Evolutionary conservation across 305 asterid species (phyloP).

Genomic region (Fraxinus platypoda): DNA sequence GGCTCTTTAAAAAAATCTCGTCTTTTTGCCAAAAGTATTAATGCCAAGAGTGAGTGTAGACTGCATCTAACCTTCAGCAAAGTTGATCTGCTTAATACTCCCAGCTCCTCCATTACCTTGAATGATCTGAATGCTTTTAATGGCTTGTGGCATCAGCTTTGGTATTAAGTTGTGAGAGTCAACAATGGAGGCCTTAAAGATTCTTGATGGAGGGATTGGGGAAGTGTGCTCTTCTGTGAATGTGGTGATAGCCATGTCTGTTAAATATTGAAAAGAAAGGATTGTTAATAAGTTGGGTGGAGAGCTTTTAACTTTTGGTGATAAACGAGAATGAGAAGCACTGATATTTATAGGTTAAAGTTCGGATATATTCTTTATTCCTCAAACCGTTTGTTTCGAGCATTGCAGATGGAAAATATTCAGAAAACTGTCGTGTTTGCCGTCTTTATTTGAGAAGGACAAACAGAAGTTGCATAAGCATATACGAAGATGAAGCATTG

Average conservation of each 20-base stretch:
- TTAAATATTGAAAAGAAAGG: neutral
- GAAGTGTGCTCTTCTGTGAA: conserved; percentile 20
- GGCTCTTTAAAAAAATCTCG: neutral
- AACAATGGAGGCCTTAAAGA: conserved; percentile 34
- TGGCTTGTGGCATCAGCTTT: conserved; percentile 34
- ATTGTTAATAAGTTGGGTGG: neutral
- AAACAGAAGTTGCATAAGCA: neutral
- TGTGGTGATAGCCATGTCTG: conserved; percentile 24
- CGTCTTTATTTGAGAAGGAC: neutral
- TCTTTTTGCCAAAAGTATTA: neutral
- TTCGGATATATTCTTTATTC: neutral
- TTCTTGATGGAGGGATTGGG: conserved; percentile 29
- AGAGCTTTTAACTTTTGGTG: neutral
- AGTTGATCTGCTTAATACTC: conserved; percentile 32
- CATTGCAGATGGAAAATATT: neutral
- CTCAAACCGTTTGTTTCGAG: neutral
- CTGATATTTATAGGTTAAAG: neutral
- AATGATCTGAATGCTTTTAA: conserved; percentile 29
- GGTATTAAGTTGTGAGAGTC: conserved; percentile 37
- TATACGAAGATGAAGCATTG: neutral
- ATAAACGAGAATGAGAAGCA: neutral
- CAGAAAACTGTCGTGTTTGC: neutral
- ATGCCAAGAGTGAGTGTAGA: neutral
- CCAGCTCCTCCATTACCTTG: conserved; percentile 37
- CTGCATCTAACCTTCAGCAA: conserved; percentile 31